Percentiles rank a stretch among this genome's conserved stretches.
phyloP scores from a whole-genome alignment of 441 rosid species.

The Pelargonium cotyledonis region DNA sequence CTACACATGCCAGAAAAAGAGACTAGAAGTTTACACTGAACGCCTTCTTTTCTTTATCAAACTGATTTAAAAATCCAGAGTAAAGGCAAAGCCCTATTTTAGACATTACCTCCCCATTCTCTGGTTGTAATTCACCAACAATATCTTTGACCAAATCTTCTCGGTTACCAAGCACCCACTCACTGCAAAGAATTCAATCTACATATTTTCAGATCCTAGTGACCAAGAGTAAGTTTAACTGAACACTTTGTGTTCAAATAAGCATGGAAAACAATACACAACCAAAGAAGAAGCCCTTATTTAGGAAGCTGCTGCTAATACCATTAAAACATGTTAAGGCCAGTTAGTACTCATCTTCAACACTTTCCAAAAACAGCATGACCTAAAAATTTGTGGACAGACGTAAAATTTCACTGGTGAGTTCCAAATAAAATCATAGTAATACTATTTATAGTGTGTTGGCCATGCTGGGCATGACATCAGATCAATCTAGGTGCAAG shows the following conservation, averaged over 20 bases:
- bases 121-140: conserved; percentile 59
- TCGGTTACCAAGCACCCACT: conserved; percentile 92
- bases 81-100: conserved; percentile 9
- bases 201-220: conserved; percentile 1
- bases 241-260: not conserved
- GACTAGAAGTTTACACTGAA: not conserved
- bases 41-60: not conserved
- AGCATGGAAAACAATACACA: not conserved
- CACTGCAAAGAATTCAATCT: conserved; percentile 42
- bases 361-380: not conserved
- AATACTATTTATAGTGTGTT: not conserved
- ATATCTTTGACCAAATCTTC: conserved; percentile 94
- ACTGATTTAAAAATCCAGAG: not conserved
- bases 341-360: not conserved
- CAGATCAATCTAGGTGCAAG: conserved; percentile 4
- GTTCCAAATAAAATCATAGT: not conserved
- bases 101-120: conserved; percentile 69
- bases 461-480: not conserved
- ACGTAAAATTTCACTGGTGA: not conserved
- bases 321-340: not conserved
- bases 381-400: not conserved
- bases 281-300: not conserved
- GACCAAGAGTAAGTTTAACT: conserved; percentile 4
- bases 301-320: not conserved
- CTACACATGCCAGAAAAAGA: not conserved